phyloP scores from a whole-genome alignment of 352 stramenopile genomes.

The Globisporangium sylvaticum region DNA sequence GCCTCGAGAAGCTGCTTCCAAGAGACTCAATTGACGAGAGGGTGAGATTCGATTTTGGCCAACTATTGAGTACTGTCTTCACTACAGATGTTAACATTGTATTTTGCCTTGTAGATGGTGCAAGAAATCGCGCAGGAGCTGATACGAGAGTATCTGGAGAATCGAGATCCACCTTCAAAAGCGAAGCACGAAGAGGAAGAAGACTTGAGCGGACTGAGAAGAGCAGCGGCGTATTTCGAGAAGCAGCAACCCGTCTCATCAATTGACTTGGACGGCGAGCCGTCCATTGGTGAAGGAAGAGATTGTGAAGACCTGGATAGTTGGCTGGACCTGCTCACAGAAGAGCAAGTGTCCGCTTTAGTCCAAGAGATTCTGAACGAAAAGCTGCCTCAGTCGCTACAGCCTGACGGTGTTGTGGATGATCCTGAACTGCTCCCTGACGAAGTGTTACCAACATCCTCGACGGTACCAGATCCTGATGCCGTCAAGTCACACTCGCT shows the following conservation, averaged over 20 bases:
- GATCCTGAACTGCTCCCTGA: neutral
- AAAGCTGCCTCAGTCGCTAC: slow-evolving; percentile 5
- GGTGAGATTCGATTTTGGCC: slow-evolving; percentile 5
- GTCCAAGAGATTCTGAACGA: slow-evolving; percentile 45
- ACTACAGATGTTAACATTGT: no score
- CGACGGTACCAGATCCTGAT: neutral
- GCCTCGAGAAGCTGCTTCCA: slow-evolving; percentile 31
- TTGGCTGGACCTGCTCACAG: slow-evolving; percentile 37
- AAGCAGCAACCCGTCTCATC: neutral
- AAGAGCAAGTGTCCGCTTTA: slow-evolving; percentile 42
- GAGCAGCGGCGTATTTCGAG: slow-evolving; percentile 38
- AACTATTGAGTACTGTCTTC: no score
- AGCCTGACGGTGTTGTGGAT: neutral
- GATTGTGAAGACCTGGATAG: slow-evolving; percentile 11
- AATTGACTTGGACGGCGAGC: neutral
- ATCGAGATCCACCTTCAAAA: neutral
- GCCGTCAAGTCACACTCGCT: neutral
- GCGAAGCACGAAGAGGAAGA: neutral
- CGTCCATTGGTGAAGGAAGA: neutral
- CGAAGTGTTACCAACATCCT: neutral
- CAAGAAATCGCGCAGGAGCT: slow-evolving; percentile 34
- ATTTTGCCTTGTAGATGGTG: slow-evolving; percentile 15
- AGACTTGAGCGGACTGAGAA: slow-evolving; percentile 33
- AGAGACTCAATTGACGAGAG: slow-evolving; percentile 25
- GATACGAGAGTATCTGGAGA: slow-evolving; percentile 24